Conservation (phyloP, 2,329 filamentous ascomycete genomes). For the Calonectria honghensis region DNA sequence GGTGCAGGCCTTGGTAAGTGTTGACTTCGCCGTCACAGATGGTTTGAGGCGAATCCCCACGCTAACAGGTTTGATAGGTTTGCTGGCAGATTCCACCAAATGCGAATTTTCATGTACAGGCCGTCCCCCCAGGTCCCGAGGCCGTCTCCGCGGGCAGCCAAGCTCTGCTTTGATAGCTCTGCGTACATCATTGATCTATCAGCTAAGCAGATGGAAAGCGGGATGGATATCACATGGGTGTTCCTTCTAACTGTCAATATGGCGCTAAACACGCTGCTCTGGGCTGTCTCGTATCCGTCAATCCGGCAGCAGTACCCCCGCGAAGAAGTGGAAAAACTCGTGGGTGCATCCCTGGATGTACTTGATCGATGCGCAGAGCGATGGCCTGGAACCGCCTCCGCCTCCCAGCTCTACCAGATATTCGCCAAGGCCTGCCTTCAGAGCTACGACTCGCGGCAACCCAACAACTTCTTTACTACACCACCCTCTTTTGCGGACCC, state of each 20-base stretch:
- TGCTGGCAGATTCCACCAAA: conserved; percentile 84
- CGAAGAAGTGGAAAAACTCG: conserved; percentile 84
- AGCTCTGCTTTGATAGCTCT: conserved; percentile 88
- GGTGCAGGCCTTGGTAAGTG: conserved; percentile 87
- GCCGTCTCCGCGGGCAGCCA: conserved; percentile 86
- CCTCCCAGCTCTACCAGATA: conserved; percentile 89
- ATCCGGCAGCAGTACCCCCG: conserved; percentile 83
- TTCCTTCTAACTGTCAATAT: conserved; percentile 94
- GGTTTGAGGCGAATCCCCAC: neutral
- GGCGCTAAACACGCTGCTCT: conserved; percentile 92
- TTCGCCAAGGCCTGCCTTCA: conserved; percentile 90
- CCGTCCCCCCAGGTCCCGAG: conserved; percentile 94
- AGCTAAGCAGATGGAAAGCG: conserved; percentile 84
- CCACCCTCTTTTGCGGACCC: conserved; percentile 58
- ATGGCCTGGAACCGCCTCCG: conserved; percentile 93
- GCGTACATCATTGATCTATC: conserved; percentile 88
- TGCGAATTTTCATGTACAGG: conserved; percentile 90
- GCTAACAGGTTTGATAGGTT: conserved; percentile 69
- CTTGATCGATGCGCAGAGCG: conserved; percentile 87
- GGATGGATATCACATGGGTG: conserved; percentile 92
- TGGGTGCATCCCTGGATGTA: conserved; percentile 84
- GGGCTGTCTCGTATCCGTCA: conserved; percentile 91
- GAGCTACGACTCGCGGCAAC: conserved; percentile 81
- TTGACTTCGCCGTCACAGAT: neutral
- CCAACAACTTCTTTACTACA: conserved; percentile 59